Evolutionary conservation across 306 rosid genomes (phyloP), one percentile per base, ranked within the genome.

Genomic region (Medicago truncatula): DNA sequence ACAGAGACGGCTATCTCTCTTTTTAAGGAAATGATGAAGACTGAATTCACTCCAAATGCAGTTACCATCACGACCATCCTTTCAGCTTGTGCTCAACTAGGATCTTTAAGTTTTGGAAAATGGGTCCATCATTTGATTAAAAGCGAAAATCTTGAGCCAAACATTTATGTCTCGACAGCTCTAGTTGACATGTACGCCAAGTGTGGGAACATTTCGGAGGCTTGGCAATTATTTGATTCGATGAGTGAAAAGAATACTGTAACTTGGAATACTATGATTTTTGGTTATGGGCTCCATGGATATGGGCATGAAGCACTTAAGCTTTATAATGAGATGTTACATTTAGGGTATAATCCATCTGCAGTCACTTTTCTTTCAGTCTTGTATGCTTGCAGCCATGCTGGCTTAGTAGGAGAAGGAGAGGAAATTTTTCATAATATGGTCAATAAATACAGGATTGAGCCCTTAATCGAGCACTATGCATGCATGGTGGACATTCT

Each of bases 401-500:
- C 99, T 14, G 97, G 97, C 59, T 75, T 95, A 88, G 96, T 95
- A 38, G 86, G 79, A 77, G 90, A 92, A 85, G 97, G 99, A 61
- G 83, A 87, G 18, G 87, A 87, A 75, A 80, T 90, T 80, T 95
- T 95, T 79, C 77, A 83, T 74, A 75, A 81, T 43, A 95, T 95
- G 99, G 90, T 86, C 62, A 81, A 82, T 74, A 79, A 86, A 76
- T 86, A 87, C 77, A 88, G 76, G 56, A 83, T 90, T 77, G 86
- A 84, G 75, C 97, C 97, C 73, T 57, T 88, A 70, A 47, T 86
- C 36, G 97, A 95, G 90, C 99, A 92, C 74, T 89, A 92, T 59
- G 99, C 99, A 31, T 95, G 96, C 91, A 90, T 92, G 99, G 99
- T 90, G 56, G 99, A 92, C 90, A 86, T 95, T 79, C 83, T 95